phyloP scores from a whole-genome alignment of 441 rosid genomes.

The Lagerstroemia fauriei region DNA sequence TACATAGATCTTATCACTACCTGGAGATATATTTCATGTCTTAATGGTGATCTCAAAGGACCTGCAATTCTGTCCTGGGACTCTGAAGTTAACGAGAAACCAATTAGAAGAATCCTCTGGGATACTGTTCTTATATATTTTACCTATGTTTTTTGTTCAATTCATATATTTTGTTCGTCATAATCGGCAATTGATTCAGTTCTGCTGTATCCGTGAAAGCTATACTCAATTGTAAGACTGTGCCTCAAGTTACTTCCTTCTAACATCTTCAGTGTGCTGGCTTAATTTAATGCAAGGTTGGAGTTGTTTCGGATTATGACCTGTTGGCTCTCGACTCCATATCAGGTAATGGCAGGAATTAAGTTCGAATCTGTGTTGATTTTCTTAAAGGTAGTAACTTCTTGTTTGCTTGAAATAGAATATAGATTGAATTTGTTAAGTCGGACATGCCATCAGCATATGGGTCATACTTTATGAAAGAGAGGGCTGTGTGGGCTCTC shows the following conservation, averaged over 20 bases:
- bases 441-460: not conserved
- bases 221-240: not conserved
- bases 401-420: not conserved
- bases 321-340: constrained; percentile 76
- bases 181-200: not conserved
- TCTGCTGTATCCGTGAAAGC: not conserved
- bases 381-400: not conserved
- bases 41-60: not conserved
- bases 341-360: constrained; percentile 52
- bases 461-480: not conserved
- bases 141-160: not conserved
- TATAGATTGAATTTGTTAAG: not conserved
- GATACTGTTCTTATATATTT: not conserved
- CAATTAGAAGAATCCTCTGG: not conserved
- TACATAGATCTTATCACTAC: not conserved
- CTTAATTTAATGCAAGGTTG: constrained; percentile 51
- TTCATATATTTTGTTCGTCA: not conserved
- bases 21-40: not conserved
- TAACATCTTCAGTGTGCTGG: not conserved
- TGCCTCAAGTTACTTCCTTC: not conserved
- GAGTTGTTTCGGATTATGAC: constrained; percentile 93
- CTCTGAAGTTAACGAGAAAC: not conserved
- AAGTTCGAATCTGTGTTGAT: not conserved
- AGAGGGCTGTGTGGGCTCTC: not conserved
- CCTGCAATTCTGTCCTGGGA: not conserved